These are phyloP conservation scores for Moniliophthora roreri DNA, from an alignment of 1,284 basidiomycete species.

Conservation along the genomic window DNA sequence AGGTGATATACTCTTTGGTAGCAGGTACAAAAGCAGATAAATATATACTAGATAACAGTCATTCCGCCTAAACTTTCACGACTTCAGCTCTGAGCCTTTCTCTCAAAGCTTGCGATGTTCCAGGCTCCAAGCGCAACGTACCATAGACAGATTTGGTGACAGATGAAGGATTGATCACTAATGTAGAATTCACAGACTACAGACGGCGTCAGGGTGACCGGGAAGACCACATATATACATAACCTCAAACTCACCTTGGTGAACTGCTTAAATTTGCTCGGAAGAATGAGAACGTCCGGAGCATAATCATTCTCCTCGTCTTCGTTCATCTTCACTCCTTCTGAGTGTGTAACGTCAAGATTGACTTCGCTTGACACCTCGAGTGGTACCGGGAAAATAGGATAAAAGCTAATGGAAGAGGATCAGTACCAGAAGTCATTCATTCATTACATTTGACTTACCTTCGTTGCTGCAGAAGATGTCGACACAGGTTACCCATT, in stretches of 20 bases:
- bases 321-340: constrained; percentile 43
- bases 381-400: constrained; percentile 85
- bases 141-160: constrained; percentile 59
- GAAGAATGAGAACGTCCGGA: constrained; percentile 84
- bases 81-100: constrained; percentile 8
- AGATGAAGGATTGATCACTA: constrained; percentile 73
- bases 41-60: too few species aligned
- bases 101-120: constrained; percentile 1
- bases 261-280: constrained; percentile 85
- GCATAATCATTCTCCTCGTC: constrained; percentile 44
- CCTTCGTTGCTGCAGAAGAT: constrained; percentile 87
- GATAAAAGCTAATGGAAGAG: constrained; percentile 75
- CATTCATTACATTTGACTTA: constrained; percentile 27
- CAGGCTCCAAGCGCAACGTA: constrained; percentile 33
- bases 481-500: constrained; percentile 79
- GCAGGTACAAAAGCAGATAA: too few species aligned
- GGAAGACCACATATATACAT: background rate
- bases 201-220: background rate
- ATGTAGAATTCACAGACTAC: constrained; percentile 66
- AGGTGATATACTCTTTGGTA: too few species aligned
- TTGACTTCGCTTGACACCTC: constrained; percentile 79
- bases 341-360: constrained; percentile 80
- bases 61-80: constrained; percentile 3
- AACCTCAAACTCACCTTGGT: constrained; percentile 58
- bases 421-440: background rate